Evolutionary conservation across 2,329 filamentous ascomycete genomes (phyloP), one percentile per base, ranked within the genome.

Genomic region (Fusarium proliferatum): DNA sequence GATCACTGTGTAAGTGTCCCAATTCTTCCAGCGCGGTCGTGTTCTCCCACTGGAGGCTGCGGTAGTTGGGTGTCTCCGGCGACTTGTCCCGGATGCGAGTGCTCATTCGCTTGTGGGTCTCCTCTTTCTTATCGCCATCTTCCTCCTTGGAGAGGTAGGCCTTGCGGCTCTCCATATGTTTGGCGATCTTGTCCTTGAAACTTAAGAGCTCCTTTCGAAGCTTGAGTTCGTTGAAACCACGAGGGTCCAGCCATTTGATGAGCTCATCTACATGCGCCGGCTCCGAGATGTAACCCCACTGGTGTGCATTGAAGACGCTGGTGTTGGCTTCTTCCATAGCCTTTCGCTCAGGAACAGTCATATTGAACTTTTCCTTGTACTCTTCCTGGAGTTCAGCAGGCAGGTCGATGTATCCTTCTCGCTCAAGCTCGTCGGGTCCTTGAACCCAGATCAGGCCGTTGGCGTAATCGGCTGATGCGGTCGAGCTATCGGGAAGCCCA

Each of bases 371-470:
- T 66, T 88, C 87, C 79, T 90, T 88, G 81, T 98, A 97, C 79
- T 94, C 91, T 64, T 91, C 88, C 80, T 94, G 89, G 68, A 92
- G 88, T 23, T 94, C 91, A 11, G 90, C 85, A 1, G 88, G 85
- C 74, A 96, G 86, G 72, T 98, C 94, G 74, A 97, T 94, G 79
- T 96, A 97, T 10, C 95, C 95, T 76, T 93, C 88, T 6, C 93
- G 89, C 82, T 97, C 95, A 80, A 97, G 89, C 64, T 96, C 92
- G 80, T 97, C 94, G 0, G 96, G 96, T 0, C 96, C 96, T 82
- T 99, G 96, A 19, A 99, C 91, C 96, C 96, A 99, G 64, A 99
- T 88, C 66, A 96, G 94, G 13, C 94, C 96, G 80, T 98, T 99
- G 45, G 96, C 95, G 80, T 98, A 99, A 13, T 90, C 92, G 28